Percentiles rank a stretch among this genome's conserved stretches.
Conservation (phyloP, 257 asterid genomes). For the Fraxinus pennsylvanica region DNA sequence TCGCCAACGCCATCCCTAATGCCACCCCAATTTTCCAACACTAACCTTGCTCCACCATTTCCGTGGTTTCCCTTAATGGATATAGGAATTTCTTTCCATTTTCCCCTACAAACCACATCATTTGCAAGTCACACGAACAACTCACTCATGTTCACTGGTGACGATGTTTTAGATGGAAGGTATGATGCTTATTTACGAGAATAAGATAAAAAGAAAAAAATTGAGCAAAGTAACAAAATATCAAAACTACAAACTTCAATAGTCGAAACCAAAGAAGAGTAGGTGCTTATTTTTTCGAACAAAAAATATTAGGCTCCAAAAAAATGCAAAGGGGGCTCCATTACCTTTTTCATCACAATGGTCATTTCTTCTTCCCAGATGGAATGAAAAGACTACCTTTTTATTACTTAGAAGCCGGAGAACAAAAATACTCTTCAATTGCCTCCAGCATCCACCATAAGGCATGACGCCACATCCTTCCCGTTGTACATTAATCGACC, state of each 20-base stretch:
- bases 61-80: neutral
- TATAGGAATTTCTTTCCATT: conserved; percentile 10
- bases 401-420: conserved; percentile 20
- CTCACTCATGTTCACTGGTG: conserved; percentile 21
- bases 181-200: neutral
- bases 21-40: conserved; percentile 12
- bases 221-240: neutral
- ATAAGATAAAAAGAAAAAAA: too few species aligned
- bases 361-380: conserved; percentile 24
- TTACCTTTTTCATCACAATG: conserved; percentile 8
- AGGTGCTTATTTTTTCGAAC: too few species aligned
- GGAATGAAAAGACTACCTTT: conserved; percentile 16
- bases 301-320: too few species aligned
- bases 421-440: conserved; percentile 18
- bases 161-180: neutral
- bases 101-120: conserved; percentile 22
- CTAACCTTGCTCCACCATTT: conserved; percentile 4
- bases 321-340: neutral
- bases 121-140: conserved; percentile 2
- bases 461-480: conserved; percentile 14
- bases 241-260: too few species aligned
- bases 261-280: too few species aligned
- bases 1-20: too few species aligned
- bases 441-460: conserved; percentile 31
- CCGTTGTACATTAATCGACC: conserved; percentile 20